These are phyloP conservation scores for Melampsora medusae DNA, from an alignment of 1,284 basidiomycete species.

Conservation along the genomic window DNA sequence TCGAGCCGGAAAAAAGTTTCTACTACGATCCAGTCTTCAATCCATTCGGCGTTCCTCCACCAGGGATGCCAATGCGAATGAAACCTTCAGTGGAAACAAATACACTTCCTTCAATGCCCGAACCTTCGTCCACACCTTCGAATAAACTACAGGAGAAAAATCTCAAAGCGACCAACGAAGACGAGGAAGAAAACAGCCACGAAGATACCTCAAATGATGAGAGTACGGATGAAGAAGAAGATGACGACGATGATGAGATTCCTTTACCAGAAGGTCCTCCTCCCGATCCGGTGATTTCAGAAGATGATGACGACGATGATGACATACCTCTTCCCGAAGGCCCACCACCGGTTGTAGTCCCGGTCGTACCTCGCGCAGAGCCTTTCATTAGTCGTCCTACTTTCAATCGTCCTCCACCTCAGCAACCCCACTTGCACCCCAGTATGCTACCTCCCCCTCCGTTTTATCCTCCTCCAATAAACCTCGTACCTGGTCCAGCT, in stretches of 20 bases:
- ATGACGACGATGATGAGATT: slow-evolving; percentile 29
- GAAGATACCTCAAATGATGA: not conserved
- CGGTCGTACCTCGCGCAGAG: not conserved
- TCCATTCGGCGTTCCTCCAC: slow-evolving; percentile 54
- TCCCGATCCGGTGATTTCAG: slow-evolving; percentile 25
- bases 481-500: slow-evolving; percentile 19
- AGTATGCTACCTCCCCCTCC: slow-evolving; percentile 8
- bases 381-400: slow-evolving; percentile 17
- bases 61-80: slow-evolving; percentile 51
- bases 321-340: slow-evolving; percentile 35
- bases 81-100: slow-evolving; percentile 17
- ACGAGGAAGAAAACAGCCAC: slow-evolving; percentile 18
- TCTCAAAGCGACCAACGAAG: slow-evolving; percentile 41
- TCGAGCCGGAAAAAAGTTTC: slow-evolving; percentile 51
- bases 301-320: slow-evolving; percentile 23
- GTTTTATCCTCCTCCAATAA: slow-evolving; percentile 26
- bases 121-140: not conserved
- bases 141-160: not conserved
- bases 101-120: not conserved
- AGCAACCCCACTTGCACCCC: slow-evolving; percentile 7
- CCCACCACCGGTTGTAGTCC: slow-evolving; percentile 25
- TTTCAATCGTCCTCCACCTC: not conserved
- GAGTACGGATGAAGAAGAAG: slow-evolving; percentile 28
- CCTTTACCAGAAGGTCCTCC: slow-evolving; percentile 42
- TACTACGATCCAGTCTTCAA: slow-evolving; percentile 54